Base-by-base conservation (phyloP, 768 basidiomycete genomes). In the Pilatotrama ljubarskyi region DNA sequence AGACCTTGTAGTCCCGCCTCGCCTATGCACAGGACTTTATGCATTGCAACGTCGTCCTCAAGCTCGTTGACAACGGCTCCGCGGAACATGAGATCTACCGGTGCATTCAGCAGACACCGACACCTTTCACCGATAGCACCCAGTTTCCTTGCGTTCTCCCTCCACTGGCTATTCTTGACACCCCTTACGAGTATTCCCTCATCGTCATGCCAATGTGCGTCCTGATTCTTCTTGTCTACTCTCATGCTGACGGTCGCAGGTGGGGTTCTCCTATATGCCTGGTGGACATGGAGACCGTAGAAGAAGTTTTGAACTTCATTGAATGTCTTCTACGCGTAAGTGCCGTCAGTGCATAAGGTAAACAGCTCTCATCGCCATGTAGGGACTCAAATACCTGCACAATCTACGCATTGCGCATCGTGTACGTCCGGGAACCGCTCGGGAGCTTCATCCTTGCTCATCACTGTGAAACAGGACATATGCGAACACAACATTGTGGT, bases 171-270 rank as follows among this genome's bases (percentile, higher is more conserved):
- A 53, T 59, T 15, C 32, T 59, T 13, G 51, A 46, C n/a, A 37
- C 58, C 1, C 51, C 51, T 2, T n/a, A 37, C 36, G 29, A 35
- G 4, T 59, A 22, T 24, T 26, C 40, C 2, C 41, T 58, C 14
- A 24, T 50, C 0, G 56, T 42, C 1, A 58, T 58, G 56, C 56
- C 56, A 3, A 49, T 49, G 56, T 50, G 18, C n/a, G 56, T 58
- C 6, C 13, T 37, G 37, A 3, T 11, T n/a, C 13, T 11, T 15
- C 14, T 10, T 0, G 20, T 17, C 6, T n/a, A 20, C 3, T 15
- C 9, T 14, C 18, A 26, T 17, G 26, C 13, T 24, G 5, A 8
- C 6, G 22, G 9, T 5, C 1, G 18, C 24, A 55, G 54, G 54
- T 55, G 54, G 54, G 54, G 54, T 2, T 24, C 35, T 20, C 15